phyloP scores from a whole-genome alignment of 305 asterid species.

The Solanum aculeatissimum region DNA sequence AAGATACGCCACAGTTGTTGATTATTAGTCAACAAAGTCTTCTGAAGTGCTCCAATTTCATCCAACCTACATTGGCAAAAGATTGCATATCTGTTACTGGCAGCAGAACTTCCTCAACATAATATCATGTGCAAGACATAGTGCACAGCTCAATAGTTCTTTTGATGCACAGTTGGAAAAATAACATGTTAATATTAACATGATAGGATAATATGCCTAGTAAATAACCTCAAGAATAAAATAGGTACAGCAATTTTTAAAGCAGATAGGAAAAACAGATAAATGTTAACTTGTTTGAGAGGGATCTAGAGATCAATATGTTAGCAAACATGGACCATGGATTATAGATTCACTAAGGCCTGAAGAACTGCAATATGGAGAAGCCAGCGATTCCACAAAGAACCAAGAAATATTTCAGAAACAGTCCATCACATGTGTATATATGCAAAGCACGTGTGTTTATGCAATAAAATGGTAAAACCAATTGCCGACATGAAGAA shows the following conservation, averaged over 20 bases:
- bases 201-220: not conserved
- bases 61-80: conserved; percentile 35
- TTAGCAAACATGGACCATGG: not conserved
- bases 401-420: not conserved
- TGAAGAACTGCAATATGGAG: not conserved
- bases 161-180: not conserved
- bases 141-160: not conserved
- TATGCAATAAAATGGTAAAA: not conserved
- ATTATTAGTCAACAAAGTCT: conserved; percentile 30
- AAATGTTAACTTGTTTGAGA: not conserved
- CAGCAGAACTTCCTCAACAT: not conserved
- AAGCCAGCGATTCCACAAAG: not conserved
- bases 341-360: not conserved
- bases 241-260: not conserved
- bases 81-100: not conserved
- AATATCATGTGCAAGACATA: not conserved
- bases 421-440: not conserved
- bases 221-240: not conserved
- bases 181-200: not conserved
- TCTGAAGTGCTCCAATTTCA: conserved; percentile 62
- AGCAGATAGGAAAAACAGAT: not conserved
- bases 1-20: conserved; percentile 68
- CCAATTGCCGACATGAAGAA: not conserved
- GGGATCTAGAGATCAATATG: not conserved
- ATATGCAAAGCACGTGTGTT: not conserved